Evolutionary conservation across 164 flowering plant species (phyloP).

Genomic region (Kalanchoe fedtschenkoi): DNA sequence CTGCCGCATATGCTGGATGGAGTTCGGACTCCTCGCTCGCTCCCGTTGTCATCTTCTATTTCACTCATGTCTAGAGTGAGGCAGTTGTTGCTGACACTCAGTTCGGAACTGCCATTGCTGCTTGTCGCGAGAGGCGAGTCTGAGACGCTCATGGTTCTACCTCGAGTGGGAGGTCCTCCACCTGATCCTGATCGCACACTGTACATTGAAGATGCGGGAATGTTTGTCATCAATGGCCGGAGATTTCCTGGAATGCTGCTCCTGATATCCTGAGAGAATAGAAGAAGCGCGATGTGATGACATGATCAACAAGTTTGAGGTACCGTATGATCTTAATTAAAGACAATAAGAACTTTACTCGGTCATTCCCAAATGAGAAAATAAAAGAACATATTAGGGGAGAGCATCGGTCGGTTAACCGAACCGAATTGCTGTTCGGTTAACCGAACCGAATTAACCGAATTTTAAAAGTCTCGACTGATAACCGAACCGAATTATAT

Average conservation of each 20-base stretch:
- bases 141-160: conserved; percentile 50
- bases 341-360: too few species aligned
- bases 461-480: too few species aligned
- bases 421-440: too few species aligned
- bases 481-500: too few species aligned
- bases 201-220: conserved; percentile 92
- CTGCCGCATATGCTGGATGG: conserved; percentile 45
- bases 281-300: background rate
- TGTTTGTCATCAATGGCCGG: conserved; percentile 81
- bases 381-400: too few species aligned
- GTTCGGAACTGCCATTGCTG: conserved; percentile 92
- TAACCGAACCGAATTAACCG: too few species aligned
- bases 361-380: too few species aligned
- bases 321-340: too few species aligned
- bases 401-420: too few species aligned
- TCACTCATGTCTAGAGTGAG: conserved; percentile 51
- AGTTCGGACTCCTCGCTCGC: conserved; percentile 44
- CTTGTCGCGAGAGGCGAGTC: conserved; percentile 97
- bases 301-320: conserved; percentile 92
- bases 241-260: conserved; percentile 71
- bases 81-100: conserved; percentile 66
- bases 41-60: conserved; percentile 45
- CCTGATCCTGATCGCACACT: conserved; percentile 94
- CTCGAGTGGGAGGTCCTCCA: conserved; percentile 26
- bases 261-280: conserved; percentile 64